Base-by-base conservation (phyloP, 192 early-diverging fungal species). In the Umbelopsis vinacea region DNA sequence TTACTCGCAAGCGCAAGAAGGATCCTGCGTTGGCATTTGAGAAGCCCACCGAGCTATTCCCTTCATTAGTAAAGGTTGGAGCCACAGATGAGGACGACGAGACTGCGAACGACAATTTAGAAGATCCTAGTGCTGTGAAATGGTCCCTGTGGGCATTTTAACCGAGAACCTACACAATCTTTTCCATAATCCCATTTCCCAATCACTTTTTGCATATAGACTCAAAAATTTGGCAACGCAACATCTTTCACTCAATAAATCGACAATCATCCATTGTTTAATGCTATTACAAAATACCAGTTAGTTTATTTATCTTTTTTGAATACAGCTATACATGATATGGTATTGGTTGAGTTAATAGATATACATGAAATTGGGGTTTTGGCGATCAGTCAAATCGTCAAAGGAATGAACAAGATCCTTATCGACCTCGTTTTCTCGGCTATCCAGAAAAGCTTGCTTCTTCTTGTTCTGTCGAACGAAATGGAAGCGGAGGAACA, bases 1-100 rank as follows among this genome's bases (percentile, higher is more conserved):
- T 84, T 21, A 68, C 74, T 4, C 83, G 85, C 29, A 76, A 81
- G 71, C 84, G 84, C 48, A 89, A 86, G 79, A 86, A 84, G 46
- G 85, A 84, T 35, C 86, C 92, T 6, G 89, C 92, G 8, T 40
- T 91, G 66, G 86, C 85, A 9, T 79, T 86, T 17, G 85, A 87
- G 52, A 79, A 83, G 21, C 89, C 90, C 11, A 75, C 72, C 24
- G 71, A 79, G 10, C 76, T 89, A 17, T 76, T 88, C 54, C 80
- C 83, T n/a, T 46, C 40, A 19, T 46, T 55, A 17, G 33, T 37
- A 11, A 26, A 29, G 17, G 57, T 37, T 14, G 57, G 14, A 37
- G 24, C 57, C 7, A 63, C 57, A 14, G 57, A 63, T 63, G 57
- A 63, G 7, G 57, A 63, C 26, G 57, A 29, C 26, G 57, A 37